Evolutionary conservation across 768 basidiomycete species (phyloP).

Genomic region (Phylloporus rhodoxanthus): DNA sequence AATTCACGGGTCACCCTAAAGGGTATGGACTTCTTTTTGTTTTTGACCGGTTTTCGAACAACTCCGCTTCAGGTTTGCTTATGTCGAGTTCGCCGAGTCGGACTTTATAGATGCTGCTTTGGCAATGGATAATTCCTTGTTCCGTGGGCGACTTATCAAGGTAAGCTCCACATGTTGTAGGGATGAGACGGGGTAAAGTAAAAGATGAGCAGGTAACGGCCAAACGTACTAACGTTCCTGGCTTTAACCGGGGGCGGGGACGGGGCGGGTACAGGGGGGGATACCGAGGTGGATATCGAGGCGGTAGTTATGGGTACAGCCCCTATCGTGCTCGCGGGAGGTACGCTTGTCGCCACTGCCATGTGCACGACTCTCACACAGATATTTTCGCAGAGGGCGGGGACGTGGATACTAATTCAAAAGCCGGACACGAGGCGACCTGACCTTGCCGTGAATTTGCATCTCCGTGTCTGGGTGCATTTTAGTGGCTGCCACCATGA

Average conservation of each 20-base stretch:
- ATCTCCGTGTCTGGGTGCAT: slow-evolving; percentile 8
- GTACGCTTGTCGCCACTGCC: slow-evolving; percentile 37
- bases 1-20: slow-evolving; percentile 99
- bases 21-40: slow-evolving; percentile 51
- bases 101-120: slow-evolving; percentile 86
- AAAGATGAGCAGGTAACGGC: slow-evolving; percentile 70
- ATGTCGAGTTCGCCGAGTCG: slow-evolving; percentile 96
- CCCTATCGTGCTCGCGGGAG: slow-evolving; percentile 68
- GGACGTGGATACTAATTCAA: slow-evolving; percentile 58
- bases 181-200: not conserved
- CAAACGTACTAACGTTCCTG: slow-evolving; percentile 94
- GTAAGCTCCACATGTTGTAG: slow-evolving; percentile 36
- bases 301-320: slow-evolving; percentile 47
- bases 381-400: slow-evolving; percentile 48
- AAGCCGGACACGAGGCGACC: slow-evolving; percentile 19
- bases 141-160: slow-evolving; percentile 89
- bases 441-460: slow-evolving; percentile 3
- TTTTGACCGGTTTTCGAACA: slow-evolving; percentile 5
- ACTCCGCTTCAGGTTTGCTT: slow-evolving; percentile 69
- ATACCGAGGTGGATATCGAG: slow-evolving; percentile 54
- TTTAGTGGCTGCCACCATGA: slow-evolving; percentile 7
- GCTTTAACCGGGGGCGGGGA: slow-evolving; percentile 79
- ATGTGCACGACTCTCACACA: slow-evolving; percentile 6
- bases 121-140: slow-evolving; percentile 92
- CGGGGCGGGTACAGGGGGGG: slow-evolving; percentile 62